phyloP scores from a whole-genome alignment of 2,329 filamentous ascomycete genomes.

The Canariomyces notabilis region DNA sequence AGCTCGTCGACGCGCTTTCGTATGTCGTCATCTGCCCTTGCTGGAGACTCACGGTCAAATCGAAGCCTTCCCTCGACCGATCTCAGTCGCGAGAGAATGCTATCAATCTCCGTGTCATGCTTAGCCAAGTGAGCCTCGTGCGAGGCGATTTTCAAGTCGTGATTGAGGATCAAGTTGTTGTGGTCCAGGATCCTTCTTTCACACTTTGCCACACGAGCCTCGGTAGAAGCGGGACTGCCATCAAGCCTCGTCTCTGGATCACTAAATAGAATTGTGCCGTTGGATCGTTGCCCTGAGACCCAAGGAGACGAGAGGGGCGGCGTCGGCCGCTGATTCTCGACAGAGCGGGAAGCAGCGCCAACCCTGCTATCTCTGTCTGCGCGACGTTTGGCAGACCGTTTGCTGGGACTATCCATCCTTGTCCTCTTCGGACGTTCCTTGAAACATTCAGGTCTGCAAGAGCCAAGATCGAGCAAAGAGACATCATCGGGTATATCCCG shows the following conservation, averaged over 20 bases:
- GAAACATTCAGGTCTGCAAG: background rate
- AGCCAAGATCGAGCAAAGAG: background rate
- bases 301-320: background rate
- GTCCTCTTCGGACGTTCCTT: background rate
- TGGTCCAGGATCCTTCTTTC: background rate
- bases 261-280: too few species aligned
- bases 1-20: background rate
- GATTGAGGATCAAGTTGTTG: background rate
- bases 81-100: background rate
- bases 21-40: too few species aligned
- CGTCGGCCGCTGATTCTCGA: background rate
- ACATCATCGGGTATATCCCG: too few species aligned
- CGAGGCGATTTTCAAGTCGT: background rate
- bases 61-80: background rate
- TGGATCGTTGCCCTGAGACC: too few species aligned
- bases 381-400: background rate
- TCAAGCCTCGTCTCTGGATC: background rate
- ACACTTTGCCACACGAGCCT: background rate
- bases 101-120: background rate
- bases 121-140: background rate
- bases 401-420: background rate
- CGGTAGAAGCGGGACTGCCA: background rate
- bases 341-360: background rate
- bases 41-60: background rate
- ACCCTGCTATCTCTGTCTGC: background rate